Base-by-base conservation (phyloP, 2,329 filamentous ascomycete genomes). In the Chalaropsis thielavioides region DNA sequence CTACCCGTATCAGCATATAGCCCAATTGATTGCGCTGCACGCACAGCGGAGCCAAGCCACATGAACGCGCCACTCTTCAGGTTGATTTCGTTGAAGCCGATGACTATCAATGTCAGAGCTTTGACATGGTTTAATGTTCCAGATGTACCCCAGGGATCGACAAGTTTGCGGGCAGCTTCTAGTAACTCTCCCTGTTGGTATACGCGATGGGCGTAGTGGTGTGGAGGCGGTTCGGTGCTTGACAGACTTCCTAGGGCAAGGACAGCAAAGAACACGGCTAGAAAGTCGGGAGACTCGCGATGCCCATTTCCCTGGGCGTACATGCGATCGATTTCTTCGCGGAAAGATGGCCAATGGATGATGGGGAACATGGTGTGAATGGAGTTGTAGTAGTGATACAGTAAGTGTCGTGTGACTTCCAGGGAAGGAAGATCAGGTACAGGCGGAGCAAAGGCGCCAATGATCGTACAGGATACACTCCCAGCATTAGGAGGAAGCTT, bases 11-110 rank as follows among this genome's bases (percentile, higher is more conserved):
- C 89, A 6, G 83, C 78, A 71, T 96, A 87, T 10, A 97, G 78
- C 0, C 89, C 89, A 58, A 96, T 79, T 69, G 94, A 89, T 72
- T 97, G 92, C 0, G 88, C 88, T 63, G 88, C 85, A 61, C 89
- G 82, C 24, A 95, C 85, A 0, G 91, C 88, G 43, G 81, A 85
- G 1, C 89, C 90, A 24, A 96, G 79, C 89, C 90, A 96, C 19
- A 85, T 85, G 84, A 89, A 95, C 13, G 90, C 90, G 0, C 89
- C 85, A 2, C 90, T 90, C 73, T 88, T 91, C 62, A 91, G 78
- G 71, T 96, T 96, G 75, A 88, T 84, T 75, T 97, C 94, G 69
- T 87, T 86, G 46, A 95, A 81, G 69, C 88, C 95, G 27, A 95
- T 81, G 67, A 88, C 87, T 58, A 88, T 81, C 19, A 97, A 79